Evolutionary conservation across 768 basidiomycete genomes (phyloP).

Genomic region (Pleurotus pulmonarius): DNA sequence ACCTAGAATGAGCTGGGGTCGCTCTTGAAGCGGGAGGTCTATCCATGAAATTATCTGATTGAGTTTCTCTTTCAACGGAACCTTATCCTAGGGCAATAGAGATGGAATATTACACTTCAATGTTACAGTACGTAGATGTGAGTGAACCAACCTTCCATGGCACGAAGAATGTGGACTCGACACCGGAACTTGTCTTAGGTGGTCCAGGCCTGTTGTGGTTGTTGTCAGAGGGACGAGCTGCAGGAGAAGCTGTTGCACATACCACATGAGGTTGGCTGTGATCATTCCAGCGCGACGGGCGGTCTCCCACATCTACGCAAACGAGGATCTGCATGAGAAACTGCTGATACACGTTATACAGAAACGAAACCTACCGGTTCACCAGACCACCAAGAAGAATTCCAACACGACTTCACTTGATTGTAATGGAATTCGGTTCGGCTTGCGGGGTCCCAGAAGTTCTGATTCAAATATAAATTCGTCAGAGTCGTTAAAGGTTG

Average conservation of each 20-base stretch:
- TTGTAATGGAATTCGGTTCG: conserved; percentile 72
- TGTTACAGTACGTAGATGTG: conserved; percentile 9
- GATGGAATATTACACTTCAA: conserved; percentile 6
- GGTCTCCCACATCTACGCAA: conserved; percentile 83
- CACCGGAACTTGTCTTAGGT: conserved; percentile 61
- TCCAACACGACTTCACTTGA: conserved; percentile 54
- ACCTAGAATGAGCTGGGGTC: conserved; percentile 81
- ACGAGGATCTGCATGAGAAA: too few species aligned
- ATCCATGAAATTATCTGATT: conserved; percentile 81
- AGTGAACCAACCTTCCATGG: conserved; percentile 61
- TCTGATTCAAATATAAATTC: conserved; percentile 34
- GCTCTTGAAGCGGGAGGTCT: conserved; percentile 63
- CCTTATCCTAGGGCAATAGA: conserved; percentile 41
- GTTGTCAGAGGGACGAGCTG: background rate
- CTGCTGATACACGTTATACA: background rate
- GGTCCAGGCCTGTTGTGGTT: conserved; percentile 70
- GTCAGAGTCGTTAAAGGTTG: background rate
- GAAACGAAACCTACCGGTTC: conserved; percentile 59
- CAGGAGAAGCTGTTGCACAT: conserved; percentile 19
- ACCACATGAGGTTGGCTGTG: conserved; percentile 94
- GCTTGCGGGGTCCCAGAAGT: conserved; percentile 79
- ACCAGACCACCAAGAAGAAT: conserved; percentile 80
- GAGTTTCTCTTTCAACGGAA: conserved; percentile 65
- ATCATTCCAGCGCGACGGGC: conserved; percentile 66
- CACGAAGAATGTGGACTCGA: conserved; percentile 68